These are phyloP conservation scores for Xylariaceae sp. DNA, from an alignment of 2,329 filamentous ascomycete species.

Conservation along the genomic window DNA sequence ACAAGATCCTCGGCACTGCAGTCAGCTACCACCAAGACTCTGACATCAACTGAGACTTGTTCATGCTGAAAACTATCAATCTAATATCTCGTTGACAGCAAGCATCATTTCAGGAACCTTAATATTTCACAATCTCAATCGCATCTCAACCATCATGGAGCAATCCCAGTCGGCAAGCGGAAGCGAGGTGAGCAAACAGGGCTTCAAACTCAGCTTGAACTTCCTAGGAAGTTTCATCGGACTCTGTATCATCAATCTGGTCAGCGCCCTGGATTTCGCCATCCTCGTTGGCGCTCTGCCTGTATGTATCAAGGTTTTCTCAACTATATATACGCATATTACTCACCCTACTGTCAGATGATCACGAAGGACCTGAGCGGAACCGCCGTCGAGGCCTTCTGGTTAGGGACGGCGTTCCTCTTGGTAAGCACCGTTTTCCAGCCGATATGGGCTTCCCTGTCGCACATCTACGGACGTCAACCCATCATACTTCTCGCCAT, in stretches of 20 bases:
- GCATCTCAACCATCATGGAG: not conserved
- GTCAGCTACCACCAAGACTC: no score
- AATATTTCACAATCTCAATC: not conserved
- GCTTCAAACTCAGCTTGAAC: not conserved
- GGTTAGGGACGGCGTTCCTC: constrained; percentile 72
- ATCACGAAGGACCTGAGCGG: constrained; percentile 46
- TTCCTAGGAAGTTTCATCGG: not conserved
- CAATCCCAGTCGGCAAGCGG: not conserved
- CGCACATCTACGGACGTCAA: constrained; percentile 20
- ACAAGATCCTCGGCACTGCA: no score
- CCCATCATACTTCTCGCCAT: constrained; percentile 5
- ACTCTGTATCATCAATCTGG: not conserved
- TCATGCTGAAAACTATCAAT: no score
- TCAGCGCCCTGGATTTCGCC: not conserved
- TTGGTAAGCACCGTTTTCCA: constrained; percentile 66
- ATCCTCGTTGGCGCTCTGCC: not conserved
- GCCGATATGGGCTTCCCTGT: constrained; percentile 39
- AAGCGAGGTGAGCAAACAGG: not conserved
- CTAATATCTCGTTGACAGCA: no score
- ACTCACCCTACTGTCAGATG: not conserved
- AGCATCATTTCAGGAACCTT: not conserved
- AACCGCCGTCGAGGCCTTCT: constrained; percentile 65
- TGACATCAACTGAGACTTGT: no score
- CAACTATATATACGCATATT: no score
- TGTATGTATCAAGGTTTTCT: not conserved